These are phyloP conservation scores for Verruconis gallopava DNA, from an alignment of 2,329 filamentous ascomycete genomes.

Conservation along the genomic window DNA sequence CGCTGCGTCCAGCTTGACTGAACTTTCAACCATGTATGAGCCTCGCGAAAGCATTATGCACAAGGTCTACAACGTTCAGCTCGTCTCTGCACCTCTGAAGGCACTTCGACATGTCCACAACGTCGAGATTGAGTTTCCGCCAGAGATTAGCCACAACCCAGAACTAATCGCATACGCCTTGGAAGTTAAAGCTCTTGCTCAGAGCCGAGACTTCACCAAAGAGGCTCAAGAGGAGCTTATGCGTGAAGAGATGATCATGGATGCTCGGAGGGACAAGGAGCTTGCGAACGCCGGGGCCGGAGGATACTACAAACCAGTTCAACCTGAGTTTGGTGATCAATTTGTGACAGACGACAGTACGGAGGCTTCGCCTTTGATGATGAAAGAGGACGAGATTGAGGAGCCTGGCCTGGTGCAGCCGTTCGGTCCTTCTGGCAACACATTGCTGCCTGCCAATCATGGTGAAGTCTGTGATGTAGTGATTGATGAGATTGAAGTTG, in stretches of 20 bases:
- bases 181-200: not conserved
- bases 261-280: not conserved
- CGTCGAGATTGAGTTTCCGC: not conserved
- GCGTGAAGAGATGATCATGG: not conserved
- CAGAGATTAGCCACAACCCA: not conserved
- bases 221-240: not conserved
- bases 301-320: not conserved
- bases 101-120: not conserved
- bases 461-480: too few relatives aligned
- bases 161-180: not conserved
- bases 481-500: too few relatives aligned
- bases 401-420: not conserved
- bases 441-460: too few relatives aligned
- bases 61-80: not conserved
- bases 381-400: not conserved
- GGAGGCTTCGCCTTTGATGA: not conserved
- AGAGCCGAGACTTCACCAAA: not conserved
- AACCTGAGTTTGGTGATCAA: not conserved
- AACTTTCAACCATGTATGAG: not conserved
- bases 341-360: too few relatives aligned
- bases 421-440: too few relatives aligned
- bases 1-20: too few relatives aligned
- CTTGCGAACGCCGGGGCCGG: not conserved
- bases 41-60: not conserved
- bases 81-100: not conserved